Evolutionary conservation across 2,329 filamentous ascomycete genomes (phyloP), one percentile per base, ranked within the genome.

Genomic region (Fusarium sp.): DNA sequence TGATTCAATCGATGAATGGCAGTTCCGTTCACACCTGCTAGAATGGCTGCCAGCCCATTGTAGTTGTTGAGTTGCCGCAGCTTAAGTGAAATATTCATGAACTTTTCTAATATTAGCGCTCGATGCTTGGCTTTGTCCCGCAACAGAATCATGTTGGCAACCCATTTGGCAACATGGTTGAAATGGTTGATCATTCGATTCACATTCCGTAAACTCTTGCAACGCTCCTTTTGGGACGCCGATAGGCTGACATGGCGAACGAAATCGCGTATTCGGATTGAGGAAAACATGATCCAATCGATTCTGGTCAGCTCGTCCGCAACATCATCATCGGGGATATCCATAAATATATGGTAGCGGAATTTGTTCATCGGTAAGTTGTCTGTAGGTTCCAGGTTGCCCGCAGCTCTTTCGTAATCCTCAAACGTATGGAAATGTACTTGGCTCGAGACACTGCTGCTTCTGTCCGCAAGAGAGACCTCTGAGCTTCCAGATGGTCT

Each of bases 201-300:
- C 59, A 98, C 94, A 78, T 97, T 95, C 68, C 91, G 90, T 75
- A 98, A 86, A 76, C 90, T 92, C 79, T 90, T 91, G 80, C 91
- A 94, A 76, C 91, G 91, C 78, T 93, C 92, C 81, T 93, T 93
- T 66, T 93, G 88, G 47, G 91, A 87, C 2, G 87, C 79, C 1
- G 91, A 90, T 51, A 98, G 85, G 78, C 92, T 96, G 72, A 98
- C 95, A 79, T 98, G 93, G 9, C 96, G 92, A 45, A 98, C 92
- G 54, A 98, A 90, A 82, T 99, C 96, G 65, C 96, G 93, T 61
- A 97, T 93, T 31, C 94, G 91, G 70, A 98, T 97, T 3, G 95
- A 95, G 58, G 93, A 97, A 81, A 98, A 98, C 92, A 98, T 96
- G 81, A 97, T 91, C 95, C 95, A 98, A 83, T 99, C 96, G 61